Percentiles rank a stretch among this genome's conserved stretches.
These are phyloP conservation scores for Haplosporangium sp. DNA, from an alignment of 371 early-diverging fungal genomes.

Conservation along the genomic window DNA sequence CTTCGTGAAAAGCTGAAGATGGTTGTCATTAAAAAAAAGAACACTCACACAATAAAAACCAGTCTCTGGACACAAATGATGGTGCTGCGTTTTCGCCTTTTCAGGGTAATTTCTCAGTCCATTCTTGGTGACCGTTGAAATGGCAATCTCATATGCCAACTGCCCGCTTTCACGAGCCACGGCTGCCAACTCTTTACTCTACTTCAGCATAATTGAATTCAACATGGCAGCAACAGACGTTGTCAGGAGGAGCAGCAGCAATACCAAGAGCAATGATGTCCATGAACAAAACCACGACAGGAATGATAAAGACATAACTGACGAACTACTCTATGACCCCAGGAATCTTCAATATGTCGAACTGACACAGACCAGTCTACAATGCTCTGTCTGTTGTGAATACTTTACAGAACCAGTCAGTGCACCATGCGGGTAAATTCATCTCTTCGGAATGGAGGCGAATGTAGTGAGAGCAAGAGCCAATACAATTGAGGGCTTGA, in stretches of 20 bases:
- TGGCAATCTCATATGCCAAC: no score
- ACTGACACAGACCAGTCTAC: conserved; percentile 46
- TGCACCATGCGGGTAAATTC: conserved; percentile 49
- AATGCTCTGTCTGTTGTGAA: conserved; percentile 53
- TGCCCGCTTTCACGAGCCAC: no score
- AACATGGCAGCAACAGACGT: conserved; percentile 11
- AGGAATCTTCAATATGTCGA: conserved; percentile 50
- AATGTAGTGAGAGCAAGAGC: no score
- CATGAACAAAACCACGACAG: conserved; percentile 2
- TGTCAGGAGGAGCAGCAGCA: neutral
- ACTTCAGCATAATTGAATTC: neutral
- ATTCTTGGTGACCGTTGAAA: no score
- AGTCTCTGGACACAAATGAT: no score
- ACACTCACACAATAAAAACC: neutral
- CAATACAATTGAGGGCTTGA: neutral
- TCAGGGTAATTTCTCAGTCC: no score
- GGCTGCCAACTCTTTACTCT: no score
- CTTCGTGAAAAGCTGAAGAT: conserved; percentile 50
- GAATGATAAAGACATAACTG: conserved; percentile 3
- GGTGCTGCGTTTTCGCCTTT: no score
- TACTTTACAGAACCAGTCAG: conserved; percentile 55
- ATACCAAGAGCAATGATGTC: conserved; percentile 1
- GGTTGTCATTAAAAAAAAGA: neutral
- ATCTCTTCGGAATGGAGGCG: no score
- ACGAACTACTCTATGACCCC: conserved; percentile 40